Base-by-base conservation (phyloP, 208 protist species). In the Trypanosoma lewisi region DNA sequence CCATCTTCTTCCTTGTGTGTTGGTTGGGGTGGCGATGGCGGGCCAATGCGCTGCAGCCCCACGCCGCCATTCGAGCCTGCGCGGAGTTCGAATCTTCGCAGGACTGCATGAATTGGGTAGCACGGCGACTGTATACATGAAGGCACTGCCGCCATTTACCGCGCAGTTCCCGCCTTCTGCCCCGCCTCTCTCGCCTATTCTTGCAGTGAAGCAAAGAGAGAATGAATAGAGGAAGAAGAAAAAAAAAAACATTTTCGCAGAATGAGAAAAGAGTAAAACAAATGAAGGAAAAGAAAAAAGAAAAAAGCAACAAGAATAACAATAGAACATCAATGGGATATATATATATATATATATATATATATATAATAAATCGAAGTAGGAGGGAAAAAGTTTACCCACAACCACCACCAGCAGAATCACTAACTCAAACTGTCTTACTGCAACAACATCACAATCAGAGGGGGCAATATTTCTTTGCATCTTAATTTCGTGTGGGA, bases 271-370 rank as follows among this genome's bases (percentile, higher is more conserved):
- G 31, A 37, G 28, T 39, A 11, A 27, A 49, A 55, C n/a, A 39
- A 34, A 19, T 50, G 41, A 3, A 36, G 19, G 16, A 5, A 52
- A 61, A 21, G 2, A 67, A 60, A 62, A 61, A 30, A 62, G 53
- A 57, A 66, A 49, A 57, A 60, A 44, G 28, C 41, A 61, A 31
- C 54, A 67, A 61, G 30, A 64, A 62, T 51, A 21, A 61, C 17
- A 51, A 39, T 44, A 4, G 31, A 21, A 5, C 42, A n/a, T 19
- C 1, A 30, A 63, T 48, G 23, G 23, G 12, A 70, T 19, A 45
- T 70, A 61, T 27, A 70, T 57, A 49, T 62, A 39, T n/a, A 30
- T 25, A 62, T 30, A 9, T 51, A 51, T 16, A 53, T 36, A 53
- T 5, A 53, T 34, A 53, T 3, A 34, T 2, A 37, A 27, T 44